Evolutionary conservation across 805 yeast species (phyloP).

Genomic region (Debaryomyces tyrocola): DNA sequence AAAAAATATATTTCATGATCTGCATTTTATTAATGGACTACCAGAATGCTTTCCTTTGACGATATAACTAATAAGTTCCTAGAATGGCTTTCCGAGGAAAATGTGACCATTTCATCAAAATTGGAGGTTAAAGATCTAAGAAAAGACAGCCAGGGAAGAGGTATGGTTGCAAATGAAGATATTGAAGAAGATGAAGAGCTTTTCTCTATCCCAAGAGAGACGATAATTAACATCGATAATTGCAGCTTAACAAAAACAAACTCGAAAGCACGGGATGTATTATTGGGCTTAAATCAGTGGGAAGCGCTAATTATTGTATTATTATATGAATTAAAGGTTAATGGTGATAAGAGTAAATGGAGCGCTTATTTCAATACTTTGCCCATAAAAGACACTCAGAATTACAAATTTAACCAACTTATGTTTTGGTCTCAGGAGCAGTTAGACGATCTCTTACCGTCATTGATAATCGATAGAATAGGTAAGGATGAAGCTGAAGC

Average conservation of each 20-base stretch:
- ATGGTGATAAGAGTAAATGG: constrained; percentile 59
- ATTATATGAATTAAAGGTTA: constrained; percentile 53
- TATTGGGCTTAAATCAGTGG: constrained; percentile 65
- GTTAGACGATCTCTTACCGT: constrained; percentile 58
- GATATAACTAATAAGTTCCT: constrained; percentile 18
- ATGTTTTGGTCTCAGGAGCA: constrained; percentile 81
- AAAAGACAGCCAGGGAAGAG: constrained; percentile 67
- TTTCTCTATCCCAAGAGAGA: constrained; percentile 64
- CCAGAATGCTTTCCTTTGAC: not conserved
- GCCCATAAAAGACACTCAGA: constrained; percentile 46
- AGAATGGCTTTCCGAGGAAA: constrained; percentile 30
- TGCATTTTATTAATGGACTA: too few species aligned
- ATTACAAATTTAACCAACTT: constrained; percentile 54
- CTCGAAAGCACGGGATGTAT: constrained; percentile 29
- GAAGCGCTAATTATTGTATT: constrained; percentile 70
- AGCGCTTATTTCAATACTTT: constrained; percentile 66
- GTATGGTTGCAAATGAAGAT: constrained; percentile 62
- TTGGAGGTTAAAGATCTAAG: constrained; percentile 64
- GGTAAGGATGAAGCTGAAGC: constrained; percentile 68
- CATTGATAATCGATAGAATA: constrained; percentile 65
- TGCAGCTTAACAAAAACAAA: constrained; percentile 41
- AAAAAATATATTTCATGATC: too few species aligned
- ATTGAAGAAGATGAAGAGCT: constrained; percentile 63
- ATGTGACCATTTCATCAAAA: constrained; percentile 53
- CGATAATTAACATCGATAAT: constrained; percentile 60